Evolutionary conservation across 192 early-diverging fungal species (phyloP).

Genomic region (Phlyctochytrium bullatum): DNA sequence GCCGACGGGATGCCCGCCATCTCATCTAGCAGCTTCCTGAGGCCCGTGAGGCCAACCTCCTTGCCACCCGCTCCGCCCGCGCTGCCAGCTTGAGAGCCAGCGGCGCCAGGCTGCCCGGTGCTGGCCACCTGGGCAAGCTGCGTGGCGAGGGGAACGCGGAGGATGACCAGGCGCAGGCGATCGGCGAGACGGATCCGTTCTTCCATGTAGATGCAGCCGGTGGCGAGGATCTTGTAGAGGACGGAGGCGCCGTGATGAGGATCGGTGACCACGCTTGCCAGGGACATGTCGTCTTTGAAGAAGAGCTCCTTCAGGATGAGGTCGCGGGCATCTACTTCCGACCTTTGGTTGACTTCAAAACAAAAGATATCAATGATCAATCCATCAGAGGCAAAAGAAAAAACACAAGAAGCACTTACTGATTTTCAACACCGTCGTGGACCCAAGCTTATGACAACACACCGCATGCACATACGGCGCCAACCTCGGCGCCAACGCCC

Average conservation of each 20-base stretch:
- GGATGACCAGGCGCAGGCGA: conserved; percentile 56
- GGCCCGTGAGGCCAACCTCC: conserved; percentile 60
- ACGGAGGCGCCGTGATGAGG: conserved; percentile 83
- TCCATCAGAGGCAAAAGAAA: conserved; percentile 50
- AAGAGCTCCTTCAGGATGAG: conserved; percentile 82
- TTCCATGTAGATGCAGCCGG: conserved; percentile 68
- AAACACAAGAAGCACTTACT: conserved; percentile 28
- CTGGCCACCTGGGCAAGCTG: conserved; percentile 11
- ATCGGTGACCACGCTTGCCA: conserved; percentile 57
- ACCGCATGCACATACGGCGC: conserved; percentile 61
- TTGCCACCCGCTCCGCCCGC: no score
- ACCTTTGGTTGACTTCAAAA: conserved; percentile 40
- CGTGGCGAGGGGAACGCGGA: conserved; percentile 60
- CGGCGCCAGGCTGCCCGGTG: no score
- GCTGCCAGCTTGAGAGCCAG: no score
- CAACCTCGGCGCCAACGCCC: conserved; percentile 80
- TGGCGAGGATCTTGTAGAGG: conserved; percentile 84
- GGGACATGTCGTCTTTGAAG: conserved; percentile 36
- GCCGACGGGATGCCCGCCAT: conserved; percentile 37
- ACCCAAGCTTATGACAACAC: conserved; percentile 88
- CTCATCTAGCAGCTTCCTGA: conserved; percentile 77
- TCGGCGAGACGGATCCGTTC: conserved; percentile 80
- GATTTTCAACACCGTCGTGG: conserved; percentile 77
- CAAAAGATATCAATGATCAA: conserved; percentile 18
- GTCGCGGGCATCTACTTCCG: conserved; percentile 86